Evolutionary conservation across 169 alveolate genomes (phyloP), one percentile per base, ranked within the genome.

Genomic region (Plasmodium vivax): DNA sequence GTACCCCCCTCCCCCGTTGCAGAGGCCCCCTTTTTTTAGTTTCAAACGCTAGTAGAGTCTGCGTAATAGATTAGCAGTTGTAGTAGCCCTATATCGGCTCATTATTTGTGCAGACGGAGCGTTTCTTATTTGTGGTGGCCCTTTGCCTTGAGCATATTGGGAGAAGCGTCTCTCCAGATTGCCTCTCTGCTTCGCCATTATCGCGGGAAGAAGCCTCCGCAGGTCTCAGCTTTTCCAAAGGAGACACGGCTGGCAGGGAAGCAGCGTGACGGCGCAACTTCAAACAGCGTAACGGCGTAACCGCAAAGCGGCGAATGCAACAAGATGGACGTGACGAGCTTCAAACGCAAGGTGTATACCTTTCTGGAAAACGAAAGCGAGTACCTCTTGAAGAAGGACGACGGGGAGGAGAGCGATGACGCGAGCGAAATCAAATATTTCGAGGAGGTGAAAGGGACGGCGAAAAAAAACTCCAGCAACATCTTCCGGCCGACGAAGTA

Each of bases 381-480:
- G 72, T 5, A 23, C 32, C 14, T 14, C 0, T 0, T 90, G n/a
- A 30, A 79, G 9, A 27, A n/a, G 41, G 83, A 80, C 27, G 85
- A 38, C 14, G 34, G 19, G n/a, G 91, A 68, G 9, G 91, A 90
- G 2, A 41, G 30, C 54, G 83, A 80, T 34, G 84, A 38, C 14
- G 34, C 19, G 9, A 83, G 38, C 3, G 84, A 90, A 6, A 41
- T 30, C 7, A 2, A 36, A 80, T 90, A 90, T 34, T 79, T 81
- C 54, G 62, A 90, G 16, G 94, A 90, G 34, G 51, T 51, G 41
- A 90, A 90, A 80, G 91, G 94, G 9, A 80, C 79, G 9, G 82
- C 80, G 30, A 90, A 81, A 80, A 41, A 79, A n/a, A 90, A 90
- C n/a, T 90, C 91, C 12, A 90, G 94, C 73, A 90, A 90, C 30